Evolutionary conservation across 306 rosid genomes (phyloP), one percentile per base, ranked within the genome.

Genomic region (Cicer chorassanicum): DNA sequence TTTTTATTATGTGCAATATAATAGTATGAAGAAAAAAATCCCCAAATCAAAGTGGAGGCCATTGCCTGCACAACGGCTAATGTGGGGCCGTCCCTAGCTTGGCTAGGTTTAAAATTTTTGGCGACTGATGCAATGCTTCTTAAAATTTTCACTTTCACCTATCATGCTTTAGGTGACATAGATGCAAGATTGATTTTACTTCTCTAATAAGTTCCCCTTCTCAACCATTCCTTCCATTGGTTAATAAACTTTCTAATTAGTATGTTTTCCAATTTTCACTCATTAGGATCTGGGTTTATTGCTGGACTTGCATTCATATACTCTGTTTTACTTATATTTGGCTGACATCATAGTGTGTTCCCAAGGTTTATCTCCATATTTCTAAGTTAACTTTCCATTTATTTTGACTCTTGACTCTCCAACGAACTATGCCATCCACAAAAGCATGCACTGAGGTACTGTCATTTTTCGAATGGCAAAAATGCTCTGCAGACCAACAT

Each of bases 401-500:
- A 36, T 60, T 60, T 36, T 19, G 10, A 36, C 44, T 60, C 66
- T 14, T 3, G 65, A 60, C 65, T 36, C 66, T 13, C 19, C 71
- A 65, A 18, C 15, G 11, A 9, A 10, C 71, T 18, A 65, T 43
- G 9, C 43, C 70, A 65, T 65, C 70, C 53, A 18, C n/a, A 63
- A 19, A 65, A 18, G 54, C 53, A 65, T 19, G 54, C 54, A 5
- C 36, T 2, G 9, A 9, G 70, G 55, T 46, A 42, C 7, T 65
- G 13, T 6, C 70, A 13, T 46, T 67, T 67, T 68, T 12, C 6
- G n/a, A 46, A 24, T 29, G 44, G 49, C 38, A 15, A 44, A 68
- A 29, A 68, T 49, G 73, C 29, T 29, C 29, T 68, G 45, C 60
- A 8, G 61, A 21, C 40, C 74, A 70, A 41, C 63, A 38, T 70